phyloP scores from a whole-genome alignment of 2,329 filamentous ascomycete genomes.

The Sporothrix luriei region DNA sequence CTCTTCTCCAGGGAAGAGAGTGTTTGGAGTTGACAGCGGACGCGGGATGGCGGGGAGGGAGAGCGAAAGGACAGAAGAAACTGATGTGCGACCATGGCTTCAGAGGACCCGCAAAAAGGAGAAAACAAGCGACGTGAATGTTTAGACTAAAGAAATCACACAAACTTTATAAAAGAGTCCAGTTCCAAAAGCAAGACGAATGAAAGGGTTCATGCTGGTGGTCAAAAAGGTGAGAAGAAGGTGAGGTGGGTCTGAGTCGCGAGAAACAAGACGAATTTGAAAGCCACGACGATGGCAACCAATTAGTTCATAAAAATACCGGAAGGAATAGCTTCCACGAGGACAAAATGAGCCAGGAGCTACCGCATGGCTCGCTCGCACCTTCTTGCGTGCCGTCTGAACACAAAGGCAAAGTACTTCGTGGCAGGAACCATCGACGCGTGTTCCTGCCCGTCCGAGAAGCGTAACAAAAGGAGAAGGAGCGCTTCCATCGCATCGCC shows the following conservation, averaged over 20 bases:
- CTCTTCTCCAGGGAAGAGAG: background rate
- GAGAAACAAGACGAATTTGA: background rate
- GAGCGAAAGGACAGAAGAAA: conserved; percentile 21
- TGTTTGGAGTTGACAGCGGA: background rate
- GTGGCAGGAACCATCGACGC: conserved; percentile 2
- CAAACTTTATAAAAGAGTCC: background rate
- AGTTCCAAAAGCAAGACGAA: no score
- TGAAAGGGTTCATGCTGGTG: background rate
- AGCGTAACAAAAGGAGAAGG: background rate
- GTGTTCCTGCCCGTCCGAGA: background rate
- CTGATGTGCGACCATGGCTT: conserved; percentile 26
- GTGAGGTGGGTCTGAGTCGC: conserved; percentile 7
- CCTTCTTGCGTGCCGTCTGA: conserved; percentile 1
- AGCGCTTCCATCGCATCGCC: background rate
- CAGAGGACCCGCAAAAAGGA: background rate
- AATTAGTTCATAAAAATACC: background rate
- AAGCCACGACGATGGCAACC: background rate
- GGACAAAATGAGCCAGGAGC: background rate
- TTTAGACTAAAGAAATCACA: conserved; percentile 4
- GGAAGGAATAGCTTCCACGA: conserved; percentile 18
- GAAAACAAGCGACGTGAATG: background rate
- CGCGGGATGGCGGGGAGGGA: conserved; percentile 23
- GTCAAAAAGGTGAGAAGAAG: conserved; percentile 5
- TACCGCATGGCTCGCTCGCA: conserved; percentile 5
- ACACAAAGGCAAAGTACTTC: background rate